Evolutionary conservation across 805 yeast species (phyloP), one percentile per base, ranked within the genome.

Genomic region (Candida qinlingensis): DNA sequence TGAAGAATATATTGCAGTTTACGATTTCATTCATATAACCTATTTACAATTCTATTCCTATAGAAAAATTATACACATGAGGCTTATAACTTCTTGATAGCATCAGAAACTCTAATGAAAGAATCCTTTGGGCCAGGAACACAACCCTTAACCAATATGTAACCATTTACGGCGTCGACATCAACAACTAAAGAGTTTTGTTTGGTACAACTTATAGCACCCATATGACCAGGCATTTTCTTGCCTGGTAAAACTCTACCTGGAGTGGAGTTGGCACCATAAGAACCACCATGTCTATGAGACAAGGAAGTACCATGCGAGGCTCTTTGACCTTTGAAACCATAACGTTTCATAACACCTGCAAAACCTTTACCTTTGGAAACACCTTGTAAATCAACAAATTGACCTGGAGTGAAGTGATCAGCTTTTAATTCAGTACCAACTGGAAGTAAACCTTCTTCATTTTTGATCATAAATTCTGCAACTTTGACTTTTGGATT

Each of bases 221-320:
- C 99, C 94, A 91, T 85, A 67, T 87, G 87, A 55, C 99, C 99
- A 36, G 98, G 96, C 99, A 94, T 92, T 70, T 90, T 92, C 72
- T 88, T 91, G 27, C 97, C 98, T 12, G 97, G 98, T 53, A 90
- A 73, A 46, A 90, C 88, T 73, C 99, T 86, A 62, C 96, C 97
- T 11, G 99, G 99, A 53, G 88, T 85, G 56, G 94, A 96, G 62
- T 87, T 87, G 67, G 85, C 89, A 80, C 99, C 99, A 60, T 86
- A 90, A 33, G 97, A 91, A 78, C 99, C 99, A 60, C 96, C 96
- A 49, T 90, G 83, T 77, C 99, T 85, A 67, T 94, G 98, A 36
- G 92, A 85, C 44, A 79, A 73, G 30, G 99, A 88, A 28, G 87
- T 91, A 85, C 99, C 99, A 68, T 94, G 99, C 1, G 97, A 76